phyloP scores from a whole-genome alignment of 2,329 filamentous ascomycete species.

The Arthrobotrys iridis region DNA sequence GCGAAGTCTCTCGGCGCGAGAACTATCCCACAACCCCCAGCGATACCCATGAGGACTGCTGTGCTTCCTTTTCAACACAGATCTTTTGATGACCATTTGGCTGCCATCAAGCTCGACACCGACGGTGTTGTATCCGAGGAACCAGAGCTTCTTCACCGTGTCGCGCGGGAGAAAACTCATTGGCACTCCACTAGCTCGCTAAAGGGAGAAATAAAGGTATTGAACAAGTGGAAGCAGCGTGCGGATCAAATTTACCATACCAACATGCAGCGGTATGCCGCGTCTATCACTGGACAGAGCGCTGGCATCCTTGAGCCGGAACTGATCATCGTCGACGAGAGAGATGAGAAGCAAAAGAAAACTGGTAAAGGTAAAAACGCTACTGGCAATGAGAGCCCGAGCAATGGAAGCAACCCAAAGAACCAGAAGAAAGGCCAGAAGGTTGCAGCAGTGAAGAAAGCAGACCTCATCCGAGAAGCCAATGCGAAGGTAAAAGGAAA shows the following conservation, averaged over 20 bases:
- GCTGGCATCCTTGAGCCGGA: conserved; percentile 74
- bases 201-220: conserved; percentile 62
- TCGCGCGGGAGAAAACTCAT: conserved; percentile 33
- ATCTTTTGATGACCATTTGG: conserved; percentile 16
- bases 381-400: background rate
- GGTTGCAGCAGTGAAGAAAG: conserved; percentile 29
- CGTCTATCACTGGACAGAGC: conserved; percentile 73
- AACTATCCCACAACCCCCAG: background rate
- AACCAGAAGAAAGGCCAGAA: background rate
- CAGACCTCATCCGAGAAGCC: conserved; percentile 38
- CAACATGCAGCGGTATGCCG: conserved; percentile 75
- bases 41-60: background rate
- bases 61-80: conserved; percentile 31
- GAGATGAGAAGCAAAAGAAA: conserved; percentile 46
- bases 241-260: conserved; percentile 74
- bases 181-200: conserved; percentile 49
- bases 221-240: conserved; percentile 44
- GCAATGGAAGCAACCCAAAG: background rate
- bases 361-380: conserved; percentile 45
- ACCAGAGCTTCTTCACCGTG: background rate
- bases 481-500: conserved; percentile 52
- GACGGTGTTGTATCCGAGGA: background rate
- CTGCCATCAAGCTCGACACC: conserved; percentile 21
- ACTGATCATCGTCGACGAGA: conserved; percentile 67
- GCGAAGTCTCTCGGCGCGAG: background rate